A percentile compares a stretch with the other conserved stretches of the same genome.
Evolutionary conservation across 202 grass and related monocot genomes (phyloP).

Genomic region (Hordeum pubiflorum): DNA sequence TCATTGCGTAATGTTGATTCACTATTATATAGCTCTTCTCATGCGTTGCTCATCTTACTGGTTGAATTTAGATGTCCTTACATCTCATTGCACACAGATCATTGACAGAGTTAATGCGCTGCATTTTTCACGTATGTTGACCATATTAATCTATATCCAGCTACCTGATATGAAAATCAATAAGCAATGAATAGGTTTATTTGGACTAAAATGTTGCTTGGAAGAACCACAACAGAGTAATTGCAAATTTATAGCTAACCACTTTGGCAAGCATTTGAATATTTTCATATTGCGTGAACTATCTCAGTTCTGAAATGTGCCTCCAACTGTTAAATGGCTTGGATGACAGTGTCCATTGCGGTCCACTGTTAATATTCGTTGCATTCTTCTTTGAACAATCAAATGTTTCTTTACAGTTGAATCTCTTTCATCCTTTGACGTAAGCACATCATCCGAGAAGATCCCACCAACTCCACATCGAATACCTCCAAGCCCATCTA

Average conservation of each 20-base stretch:
- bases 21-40: not conserved
- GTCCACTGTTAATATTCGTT: not conserved
- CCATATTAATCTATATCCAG: not conserved
- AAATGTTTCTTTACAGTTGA: conserved; percentile 52
- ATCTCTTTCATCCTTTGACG: conserved; percentile 52
- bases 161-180: not conserved
- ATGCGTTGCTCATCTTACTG: not conserved
- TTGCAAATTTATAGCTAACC: not conserved
- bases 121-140: not conserved
- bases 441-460: conserved; percentile 70
- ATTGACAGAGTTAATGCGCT: not conserved
- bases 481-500: conserved; percentile 89
- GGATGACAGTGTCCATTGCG: not conserved
- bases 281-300: not conserved
- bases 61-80: not conserved
- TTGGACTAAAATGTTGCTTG: not conserved
- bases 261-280: not conserved
- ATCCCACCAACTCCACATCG: conserved; percentile 50
- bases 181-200: not conserved
- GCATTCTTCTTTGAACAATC: not conserved
- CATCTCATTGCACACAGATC: not conserved
- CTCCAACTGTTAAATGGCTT: not conserved
- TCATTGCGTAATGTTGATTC: not conserved
- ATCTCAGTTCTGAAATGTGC: not conserved
- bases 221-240: not conserved